Evolutionary conservation across 2,329 filamentous ascomycete species (phyloP).

Genomic region (Colletotrichum sp.): DNA sequence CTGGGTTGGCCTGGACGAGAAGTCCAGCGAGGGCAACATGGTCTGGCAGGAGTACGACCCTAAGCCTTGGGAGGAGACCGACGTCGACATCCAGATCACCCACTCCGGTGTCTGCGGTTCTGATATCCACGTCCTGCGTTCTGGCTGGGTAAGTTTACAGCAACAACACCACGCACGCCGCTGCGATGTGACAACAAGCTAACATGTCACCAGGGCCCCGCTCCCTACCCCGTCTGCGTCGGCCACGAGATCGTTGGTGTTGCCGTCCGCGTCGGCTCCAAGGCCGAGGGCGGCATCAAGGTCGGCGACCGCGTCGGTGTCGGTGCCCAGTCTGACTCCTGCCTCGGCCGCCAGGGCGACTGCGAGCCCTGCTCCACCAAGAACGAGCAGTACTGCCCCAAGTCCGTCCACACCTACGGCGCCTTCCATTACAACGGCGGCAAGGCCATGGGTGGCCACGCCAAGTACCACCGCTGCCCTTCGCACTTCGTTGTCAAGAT

Average conservation of each 20-base stretch:
- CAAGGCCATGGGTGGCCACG: slow-evolving; percentile 40
- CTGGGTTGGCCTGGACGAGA: slow-evolving; percentile 49
- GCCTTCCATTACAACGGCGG: slow-evolving; percentile 40
- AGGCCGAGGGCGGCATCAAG: slow-evolving; percentile 47
- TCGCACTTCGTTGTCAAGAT: slow-evolving; percentile 56
- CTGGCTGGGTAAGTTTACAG: slow-evolving; percentile 50
- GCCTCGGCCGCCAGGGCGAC: slow-evolving; percentile 37
- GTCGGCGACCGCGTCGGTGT: slow-evolving; percentile 65
- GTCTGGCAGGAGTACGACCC: slow-evolving; percentile 61
- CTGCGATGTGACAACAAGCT: not conserved
- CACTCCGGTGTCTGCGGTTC: slow-evolving; percentile 72
- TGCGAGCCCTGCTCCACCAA: slow-evolving; percentile 45
- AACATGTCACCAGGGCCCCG: slow-evolving; percentile 1
- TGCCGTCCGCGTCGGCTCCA: slow-evolving; percentile 46
- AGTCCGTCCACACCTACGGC: slow-evolving; percentile 50
- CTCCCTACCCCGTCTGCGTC: slow-evolving; percentile 23
- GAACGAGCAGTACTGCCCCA: slow-evolving; percentile 44
- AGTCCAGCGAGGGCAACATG: slow-evolving; percentile 55
- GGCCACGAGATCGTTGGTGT: slow-evolving; percentile 50
- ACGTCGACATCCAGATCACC: slow-evolving; percentile 68
- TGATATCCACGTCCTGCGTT: slow-evolving; percentile 63
- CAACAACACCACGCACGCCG: not conserved
- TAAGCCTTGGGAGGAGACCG: slow-evolving; percentile 68
- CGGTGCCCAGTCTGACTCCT: slow-evolving; percentile 62
- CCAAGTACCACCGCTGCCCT: slow-evolving; percentile 36